Conservation (phyloP, 1,139 yeast genomes). For the Pneumocystis wakefieldiae region DNA sequence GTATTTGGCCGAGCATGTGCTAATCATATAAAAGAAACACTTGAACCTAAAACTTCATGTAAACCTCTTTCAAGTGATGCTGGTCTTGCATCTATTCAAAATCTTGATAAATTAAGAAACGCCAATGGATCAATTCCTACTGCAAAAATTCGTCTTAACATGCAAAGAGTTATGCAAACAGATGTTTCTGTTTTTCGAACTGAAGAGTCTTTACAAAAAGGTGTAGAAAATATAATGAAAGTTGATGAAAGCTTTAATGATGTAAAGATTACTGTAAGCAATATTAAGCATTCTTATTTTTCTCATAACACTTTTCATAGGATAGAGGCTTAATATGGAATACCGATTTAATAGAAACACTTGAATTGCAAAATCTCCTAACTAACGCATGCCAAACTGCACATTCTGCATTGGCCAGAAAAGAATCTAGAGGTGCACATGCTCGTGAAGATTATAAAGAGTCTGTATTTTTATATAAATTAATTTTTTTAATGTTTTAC, state of each 20-base stretch:
- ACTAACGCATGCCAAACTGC: slow-evolving; percentile 98
- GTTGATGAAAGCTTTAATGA: slow-evolving; percentile 61
- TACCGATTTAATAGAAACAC: slow-evolving; percentile 88
- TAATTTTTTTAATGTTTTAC: background rate
- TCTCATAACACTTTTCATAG: background rate
- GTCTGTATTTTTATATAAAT: background rate
- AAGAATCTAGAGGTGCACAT: slow-evolving; percentile 98
- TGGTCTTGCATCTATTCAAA: slow-evolving; percentile 79
- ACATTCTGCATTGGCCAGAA: slow-evolving; percentile 82
- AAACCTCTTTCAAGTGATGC: slow-evolving; percentile 66
- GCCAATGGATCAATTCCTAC: slow-evolving; percentile 72
- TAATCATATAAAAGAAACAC: slow-evolving; percentile 70
- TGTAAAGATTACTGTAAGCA: slow-evolving; percentile 82
- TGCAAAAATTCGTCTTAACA: slow-evolving; percentile 73
- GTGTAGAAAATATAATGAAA: slow-evolving; percentile 63
- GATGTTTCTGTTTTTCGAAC: slow-evolving; percentile 96
- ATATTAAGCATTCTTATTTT: slow-evolving; percentile 46
- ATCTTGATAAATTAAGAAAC: slow-evolving; percentile 75
- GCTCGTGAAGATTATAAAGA: slow-evolving; percentile 91
- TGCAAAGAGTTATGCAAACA: slow-evolving; percentile 94
- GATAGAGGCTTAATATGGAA: slow-evolving; percentile 42
- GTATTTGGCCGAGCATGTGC: slow-evolving; percentile 98
- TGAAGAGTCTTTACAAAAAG: slow-evolving; percentile 80
- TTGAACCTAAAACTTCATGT: slow-evolving; percentile 81
- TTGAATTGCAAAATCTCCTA: slow-evolving; percentile 89